Percentiles rank a stretch among this genome's conserved stretches.
Evolutionary conservation across 495 filamentous ascomycete genomes (phyloP).

Genomic region (Hapsidospora chrysogenum): DNA sequence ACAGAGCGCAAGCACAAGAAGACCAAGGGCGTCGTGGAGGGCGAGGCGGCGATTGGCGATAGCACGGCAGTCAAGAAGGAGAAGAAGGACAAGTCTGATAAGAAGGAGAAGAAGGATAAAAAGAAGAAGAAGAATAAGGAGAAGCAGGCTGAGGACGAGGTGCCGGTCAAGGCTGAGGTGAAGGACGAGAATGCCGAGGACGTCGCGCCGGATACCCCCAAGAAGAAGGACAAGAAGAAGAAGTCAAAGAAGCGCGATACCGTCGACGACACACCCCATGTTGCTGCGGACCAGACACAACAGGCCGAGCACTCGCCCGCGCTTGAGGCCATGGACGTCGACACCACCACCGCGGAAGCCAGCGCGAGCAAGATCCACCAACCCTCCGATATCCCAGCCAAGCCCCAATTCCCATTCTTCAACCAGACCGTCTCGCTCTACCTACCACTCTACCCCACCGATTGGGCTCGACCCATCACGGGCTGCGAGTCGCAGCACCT

Average conservation of each 20-base stretch:
- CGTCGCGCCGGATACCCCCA: neutral
- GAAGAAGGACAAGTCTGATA: slow-evolving; percentile 7
- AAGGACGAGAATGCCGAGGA: slow-evolving; percentile 2
- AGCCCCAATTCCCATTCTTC: slow-evolving; percentile 24
- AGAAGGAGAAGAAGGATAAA: slow-evolving; percentile 14
- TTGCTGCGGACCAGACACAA: slow-evolving; percentile 2
- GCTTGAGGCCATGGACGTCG: slow-evolving; percentile 11
- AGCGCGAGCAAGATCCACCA: slow-evolving; percentile 1
- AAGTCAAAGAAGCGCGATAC: slow-evolving; percentile 4
- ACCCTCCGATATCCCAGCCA: slow-evolving; percentile 5
- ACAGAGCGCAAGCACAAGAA: slow-evolving; percentile 23
- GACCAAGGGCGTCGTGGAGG: slow-evolving; percentile 16
- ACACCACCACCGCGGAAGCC: neutral
- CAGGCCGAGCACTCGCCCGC: slow-evolving; percentile 4
- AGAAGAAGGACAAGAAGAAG: slow-evolving; percentile 12
- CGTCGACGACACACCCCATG: neutral
- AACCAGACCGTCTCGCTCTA: slow-evolving; percentile 31
- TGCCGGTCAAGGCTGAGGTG: slow-evolving; percentile 3
- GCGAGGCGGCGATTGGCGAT: too few species aligned
- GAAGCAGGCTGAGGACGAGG: neutral
- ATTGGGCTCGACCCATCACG: slow-evolving; percentile 25
- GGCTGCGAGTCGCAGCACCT: slow-evolving; percentile 26
- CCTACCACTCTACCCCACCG: slow-evolving; percentile 26
- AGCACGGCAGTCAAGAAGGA: slow-evolving; percentile 5
- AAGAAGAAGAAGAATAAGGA: slow-evolving; percentile 5